Evolutionary conservation across 305 asterid species (phyloP), one percentile per base, ranked within the genome.

Genomic region (Fraxinus dipetala): DNA sequence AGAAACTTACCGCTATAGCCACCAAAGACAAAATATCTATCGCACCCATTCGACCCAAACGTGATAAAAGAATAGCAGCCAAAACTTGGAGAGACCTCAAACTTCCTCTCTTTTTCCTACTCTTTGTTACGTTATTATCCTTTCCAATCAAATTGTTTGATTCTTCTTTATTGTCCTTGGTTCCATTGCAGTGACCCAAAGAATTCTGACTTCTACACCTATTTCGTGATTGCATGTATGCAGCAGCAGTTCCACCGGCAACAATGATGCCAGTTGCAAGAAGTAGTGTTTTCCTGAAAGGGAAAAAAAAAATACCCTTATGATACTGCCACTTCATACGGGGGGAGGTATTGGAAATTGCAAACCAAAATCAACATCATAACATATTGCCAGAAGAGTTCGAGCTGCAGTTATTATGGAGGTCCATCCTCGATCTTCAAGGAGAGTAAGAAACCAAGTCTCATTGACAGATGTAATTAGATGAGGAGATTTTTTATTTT

Each of bases 231-330:
- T 89, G 97, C 87, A 88, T 86, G 86, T 90, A 94, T 35, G 92
- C 93, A 78, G 98, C 98, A 77, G 98, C 98, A 81, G 97, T 88
- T 81, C 99, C 99, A 83, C 99, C 97, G 80, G 95, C 98, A 45
- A 93, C 94, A 54, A 90, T 89, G 85, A 96, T 83, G 85, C 99
- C 94, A 84, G 99, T 89, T 67, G 98, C 93, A 84, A 96, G 85
- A 81, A 96, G 86, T 81, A 94, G 83, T 48, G 94, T 88, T 90
- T 89, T 96, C 93, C 99, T 96, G 97, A 48, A 83, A 85, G 67
- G 76, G 83, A 48, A 75, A 36, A 34, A 38, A 40, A 36, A 36
- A 36, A 36, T 6, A 16, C 16, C 54, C 18, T 81, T 8, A 3
- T 70, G 65, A 67, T 54, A 51, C 51, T 18, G 30, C 69, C 30